Base-by-base conservation (phyloP, 441 rosid species). In the Theobroma grandiflorum region DNA sequence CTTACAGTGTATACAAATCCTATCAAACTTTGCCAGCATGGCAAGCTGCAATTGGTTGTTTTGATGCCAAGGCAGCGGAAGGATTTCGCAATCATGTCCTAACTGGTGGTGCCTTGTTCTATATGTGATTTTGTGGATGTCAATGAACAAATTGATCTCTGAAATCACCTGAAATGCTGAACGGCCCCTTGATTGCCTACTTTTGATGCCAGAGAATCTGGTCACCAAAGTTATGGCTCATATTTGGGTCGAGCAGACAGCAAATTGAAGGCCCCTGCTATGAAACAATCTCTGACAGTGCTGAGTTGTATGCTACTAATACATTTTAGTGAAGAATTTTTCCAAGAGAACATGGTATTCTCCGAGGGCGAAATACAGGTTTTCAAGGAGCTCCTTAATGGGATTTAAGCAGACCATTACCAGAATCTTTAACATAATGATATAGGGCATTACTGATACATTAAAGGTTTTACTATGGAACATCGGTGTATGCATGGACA, bases 21-120 rank as follows among this genome's bases (percentile, higher is more conserved):
- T 11, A 85, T 83, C 31, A 93, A 89, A 80, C 91, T 84, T 55
- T 97, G 98, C 78, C 91, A 91, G 86, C 87, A 79, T 55, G 95
- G 98, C 45, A 90, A 83, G 79, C 91, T 97, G 83, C 90, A 88
- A 72, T 79, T 95, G 85, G 91, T 89, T 53, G 77, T 94, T 61
- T 81, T 94, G 92, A 91, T 95, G 95, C 98, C 97, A 4, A 90
- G 76, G 79, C 80, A 86, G 84, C 73, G 82, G 67, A 76, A 80
- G 42, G 83, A 79, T 70, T 77, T 81, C 72, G 64, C 77, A 9
- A 76, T 79, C 20, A 0, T 76, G 6, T 61, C 78, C 15, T 83
- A 73, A 59, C 43, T 14, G 75, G n/a, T 16, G 61, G 33, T 52
- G 22, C 47, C 33, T 10, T 55, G 4, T 38, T 4, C 53, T 70